phyloP scores from a whole-genome alignment of 768 basidiomycete species.

The Suillus weaverae region DNA sequence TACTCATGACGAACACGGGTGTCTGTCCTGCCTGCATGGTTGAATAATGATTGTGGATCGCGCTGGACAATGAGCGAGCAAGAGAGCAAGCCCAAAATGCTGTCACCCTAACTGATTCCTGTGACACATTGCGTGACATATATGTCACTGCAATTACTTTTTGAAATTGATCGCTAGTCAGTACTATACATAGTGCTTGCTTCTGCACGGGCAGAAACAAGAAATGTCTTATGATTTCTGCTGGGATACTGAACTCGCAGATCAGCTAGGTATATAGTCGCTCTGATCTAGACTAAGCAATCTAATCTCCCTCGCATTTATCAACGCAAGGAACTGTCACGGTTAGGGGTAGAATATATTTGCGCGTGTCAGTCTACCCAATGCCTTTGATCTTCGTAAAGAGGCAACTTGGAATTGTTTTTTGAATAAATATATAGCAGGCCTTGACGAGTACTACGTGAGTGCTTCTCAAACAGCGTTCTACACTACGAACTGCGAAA shows the following conservation, averaged over 20 bases:
- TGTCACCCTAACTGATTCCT: background rate
- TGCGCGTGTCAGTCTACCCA: too few relatives aligned
- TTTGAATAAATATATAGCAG: background rate
- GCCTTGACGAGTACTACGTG: background rate
- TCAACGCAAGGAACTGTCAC: background rate
- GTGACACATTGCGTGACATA: background rate
- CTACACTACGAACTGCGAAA: background rate
- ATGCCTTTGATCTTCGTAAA: background rate
- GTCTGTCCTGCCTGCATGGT: conserved; percentile 52
- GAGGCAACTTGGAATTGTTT: background rate
- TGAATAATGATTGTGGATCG: background rate
- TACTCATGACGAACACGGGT: conserved; percentile 85
- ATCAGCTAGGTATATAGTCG: background rate
- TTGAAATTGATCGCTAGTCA: too few relatives aligned
- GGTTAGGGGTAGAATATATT: background rate
- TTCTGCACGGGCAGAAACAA: too few relatives aligned
- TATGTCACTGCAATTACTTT: background rate
- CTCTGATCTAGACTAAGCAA: background rate
- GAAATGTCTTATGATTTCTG: background rate
- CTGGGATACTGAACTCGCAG: background rate
- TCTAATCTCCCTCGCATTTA: background rate
- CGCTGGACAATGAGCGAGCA: background rate
- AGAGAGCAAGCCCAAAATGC: background rate
- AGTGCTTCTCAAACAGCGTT: background rate
- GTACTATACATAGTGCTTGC: too few relatives aligned